phyloP scores from a whole-genome alignment of 2,329 filamentous ascomycete species.

The Dissoconium aciculare region DNA sequence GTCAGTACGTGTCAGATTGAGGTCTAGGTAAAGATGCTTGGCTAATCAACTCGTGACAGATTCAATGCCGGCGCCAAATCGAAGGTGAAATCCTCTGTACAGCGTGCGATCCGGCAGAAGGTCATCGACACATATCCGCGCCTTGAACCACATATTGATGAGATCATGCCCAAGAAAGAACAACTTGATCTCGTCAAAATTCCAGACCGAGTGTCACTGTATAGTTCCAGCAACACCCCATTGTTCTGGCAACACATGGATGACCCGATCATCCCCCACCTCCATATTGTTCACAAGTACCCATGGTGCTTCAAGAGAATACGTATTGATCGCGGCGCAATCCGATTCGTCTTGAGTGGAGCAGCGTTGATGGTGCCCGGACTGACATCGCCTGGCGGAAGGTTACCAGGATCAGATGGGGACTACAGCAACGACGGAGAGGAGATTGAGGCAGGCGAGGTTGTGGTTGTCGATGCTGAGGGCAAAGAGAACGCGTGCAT shows the following conservation, averaged over 20 bases:
- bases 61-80: conserved; percentile 68
- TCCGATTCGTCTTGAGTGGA: conserved; percentile 86
- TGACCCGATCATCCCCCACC: conserved; percentile 68
- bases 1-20: conserved; percentile 35
- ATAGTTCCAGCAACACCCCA: conserved; percentile 61
- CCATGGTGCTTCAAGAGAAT: conserved; percentile 70
- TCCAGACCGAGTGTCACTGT: conserved; percentile 79
- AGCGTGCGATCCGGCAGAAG: conserved; percentile 70
- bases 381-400: conserved; percentile 66
- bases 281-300: conserved; percentile 79
- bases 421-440: conserved; percentile 38
- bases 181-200: conserved; percentile 84
- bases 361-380: conserved; percentile 95
- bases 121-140: conserved; percentile 74
- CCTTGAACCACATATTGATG: conserved; percentile 76
- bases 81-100: conserved; percentile 93
- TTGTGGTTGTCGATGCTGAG: conserved; percentile 81
- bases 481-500: conserved; percentile 86
- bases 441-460: conserved; percentile 65
- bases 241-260: conserved; percentile 84
- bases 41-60: conserved; percentile 29
- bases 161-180: conserved; percentile 87
- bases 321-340: conserved; percentile 86
- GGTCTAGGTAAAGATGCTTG: background rate
- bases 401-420: conserved; percentile 46